Base-by-base conservation (phyloP, 192 early-diverging fungal genomes). In the Irineochytrium annulatum region DNA sequence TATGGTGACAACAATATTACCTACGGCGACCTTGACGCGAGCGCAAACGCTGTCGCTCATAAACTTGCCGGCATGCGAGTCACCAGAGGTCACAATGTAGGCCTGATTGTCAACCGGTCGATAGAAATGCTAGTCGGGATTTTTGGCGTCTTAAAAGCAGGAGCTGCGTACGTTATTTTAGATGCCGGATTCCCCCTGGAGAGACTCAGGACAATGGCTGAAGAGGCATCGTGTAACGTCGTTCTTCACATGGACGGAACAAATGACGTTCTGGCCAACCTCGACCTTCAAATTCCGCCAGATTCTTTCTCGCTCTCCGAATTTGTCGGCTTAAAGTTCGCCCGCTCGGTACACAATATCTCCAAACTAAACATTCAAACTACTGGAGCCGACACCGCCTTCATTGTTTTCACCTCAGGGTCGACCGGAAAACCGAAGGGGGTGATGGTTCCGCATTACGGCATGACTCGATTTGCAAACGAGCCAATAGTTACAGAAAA, bases 401-500 rank as follows among this genome's bases (percentile, higher is more conserved):
- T 35, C 39, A 29, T 75, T 29, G 52, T 69, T 22, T 65, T 74
- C 39, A 74, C 65, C 3, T 75, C 71, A 6, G 72, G 72, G 3
- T 72, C 72, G 17, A 76, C 74, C 3, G 74, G 74, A 13, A 72
- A 22, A 24, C 74, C 74, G 39, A 76, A 76, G 39, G 74, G 72
- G 0, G 71, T 71, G 20, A 19, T 69, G 27, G 49, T 71, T 17
- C 26, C 5, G 14, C 74, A 76, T 48, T 19, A 34, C 22, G 62
- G 60, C 19, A 37, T 70, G 13, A 33, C 32, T 34, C 60, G 73
- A 31, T 43, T 52, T 29, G 28, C 52, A 16, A 11, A 35, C n/a
- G 34, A 32, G 35, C 43, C 55, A 16, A 31, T 52, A 1, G 34
- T 22, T 24, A 45, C 54, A 37, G n/a, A 13, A 16, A 34, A 33